Base-by-base conservation (phyloP, 805 yeast genomes). In the Zygosaccharomyces rouxii region DNA sequence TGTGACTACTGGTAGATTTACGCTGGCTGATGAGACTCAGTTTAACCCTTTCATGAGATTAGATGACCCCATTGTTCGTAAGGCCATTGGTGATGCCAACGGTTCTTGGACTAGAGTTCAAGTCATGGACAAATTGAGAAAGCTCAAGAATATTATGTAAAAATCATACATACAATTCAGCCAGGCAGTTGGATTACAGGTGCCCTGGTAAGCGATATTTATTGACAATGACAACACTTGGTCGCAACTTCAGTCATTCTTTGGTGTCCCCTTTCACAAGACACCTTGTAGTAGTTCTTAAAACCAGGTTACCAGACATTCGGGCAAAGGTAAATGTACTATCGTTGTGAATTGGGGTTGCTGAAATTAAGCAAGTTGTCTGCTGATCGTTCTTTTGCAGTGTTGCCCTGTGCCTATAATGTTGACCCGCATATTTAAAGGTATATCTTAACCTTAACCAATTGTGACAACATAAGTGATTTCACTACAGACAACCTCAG, bases 11-110 rank as follows among this genome's bases (percentile, higher is more conserved):
- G 99, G 99, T 0, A 64, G 62, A 29, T 90, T 88, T 70, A 89
- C 97, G 3, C 77, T 94, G 49, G 79, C 76, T 5, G 96, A 94
- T 63, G 99, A 94, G 67, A 72, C 81, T 52, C 65, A 72, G 42
- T 85, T 80, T 70, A 94, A 94, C 66, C 99, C 99, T 22, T 94
- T 94, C 71, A 83, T 92, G 89, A 80, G 87, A 61, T 69, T 86
- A 13, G 64, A 69, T 29, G 95, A 90, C 59, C 79, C 83, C 0
- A 70, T 70, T 22, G 81, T 94, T 9, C 71, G 79, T 55, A 60
- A 70, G 38, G 79, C 81, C 13, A 78, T 89, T 0, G 86, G 86
- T 0, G 72, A 71, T 30, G 50, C 66, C 0, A 76, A 75, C 11
- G 65, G 70, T 1, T 25, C 42, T 5, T 53, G 52, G 54, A 7